Base-by-base conservation (phyloP, 2,329 filamentous ascomycete genomes). In the Scytalidium sp. region DNA sequence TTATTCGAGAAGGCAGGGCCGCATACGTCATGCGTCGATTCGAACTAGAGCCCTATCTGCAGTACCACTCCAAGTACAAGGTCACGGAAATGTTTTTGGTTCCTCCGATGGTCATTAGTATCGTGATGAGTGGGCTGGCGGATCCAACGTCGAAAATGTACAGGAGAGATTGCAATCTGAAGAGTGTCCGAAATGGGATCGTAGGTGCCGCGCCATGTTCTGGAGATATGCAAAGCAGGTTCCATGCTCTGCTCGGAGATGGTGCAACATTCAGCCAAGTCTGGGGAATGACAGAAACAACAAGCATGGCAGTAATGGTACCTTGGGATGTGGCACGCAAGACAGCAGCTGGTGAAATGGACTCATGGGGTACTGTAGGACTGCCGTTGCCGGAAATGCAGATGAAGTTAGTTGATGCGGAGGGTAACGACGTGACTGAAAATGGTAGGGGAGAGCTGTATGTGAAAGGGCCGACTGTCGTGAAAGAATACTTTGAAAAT, bases 401-500 rank as follows among this genome's bases (percentile, higher is more conserved):
- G 32, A 58, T 55, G 2, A 66, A 64, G 62, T 57, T 59, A 36
- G 50, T 42, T 58, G 57, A 63, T 39, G 58, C 62, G 3, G 41
- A 53, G 3, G 59, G 51, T n/a, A 58, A 58, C 3, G 57, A 64
- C 6, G 59, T 63, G 19, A 57, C 57, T 6, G 53, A 40, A 3
- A 68, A 69, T 11, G 47, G 62, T 44, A 55, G 48, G 3, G 64
- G 64, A 4, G 63, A 67, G 68, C 71, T 94, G 19, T 90, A 84
- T 81, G 73, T 93, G 5, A 75, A 80, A 1, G 87, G 80, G 0
- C 89, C 87, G 2, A 88, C 82, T 27, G 70, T 93, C 41, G 85
- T 90, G 79, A 82, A 80, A 52, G 84, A 87, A 5, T 95, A 95
- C 67, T 93, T 88, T 85, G 74, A 76, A 41, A 64, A 62, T 43